phyloP scores from a whole-genome alignment of 768 basidiomycete genomes.

The Chalciporus chontae region DNA sequence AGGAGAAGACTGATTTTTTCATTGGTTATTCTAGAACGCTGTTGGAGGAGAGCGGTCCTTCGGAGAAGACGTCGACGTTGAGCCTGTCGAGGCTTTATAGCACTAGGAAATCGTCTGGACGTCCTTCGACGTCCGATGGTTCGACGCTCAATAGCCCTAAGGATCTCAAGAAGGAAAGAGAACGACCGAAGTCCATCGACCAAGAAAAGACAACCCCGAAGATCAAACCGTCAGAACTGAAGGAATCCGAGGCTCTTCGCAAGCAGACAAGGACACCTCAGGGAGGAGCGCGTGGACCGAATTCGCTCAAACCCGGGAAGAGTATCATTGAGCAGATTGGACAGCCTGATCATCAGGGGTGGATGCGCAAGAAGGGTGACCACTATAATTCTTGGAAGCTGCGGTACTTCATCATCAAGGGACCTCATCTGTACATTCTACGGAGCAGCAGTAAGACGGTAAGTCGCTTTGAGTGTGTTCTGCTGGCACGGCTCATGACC shows the following conservation, averaged over 20 bases:
- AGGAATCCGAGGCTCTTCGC: conserved; percentile 43
- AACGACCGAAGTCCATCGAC: conserved; percentile 25
- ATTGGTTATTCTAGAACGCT: conserved; percentile 22
- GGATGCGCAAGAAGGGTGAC: conserved; percentile 96
- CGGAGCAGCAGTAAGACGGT: conserved; percentile 61
- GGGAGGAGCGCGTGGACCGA: conserved; percentile 26
- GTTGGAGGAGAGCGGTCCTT: conserved; percentile 32
- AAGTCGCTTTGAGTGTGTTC: not conserved
- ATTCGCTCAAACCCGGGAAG: conserved; percentile 52
- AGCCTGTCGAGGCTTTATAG: conserved; percentile 47
- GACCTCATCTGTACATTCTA: conserved; percentile 85
- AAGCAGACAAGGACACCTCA: conserved; percentile 48
- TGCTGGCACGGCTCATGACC: not conserved
- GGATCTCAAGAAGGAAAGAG: conserved; percentile 17
- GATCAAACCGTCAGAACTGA: conserved; percentile 21
- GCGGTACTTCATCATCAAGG: conserved; percentile 91
- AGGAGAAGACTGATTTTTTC: not conserved
- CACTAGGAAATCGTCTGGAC: conserved; percentile 41
- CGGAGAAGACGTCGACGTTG: conserved; percentile 46
- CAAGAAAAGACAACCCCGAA: conserved; percentile 19
- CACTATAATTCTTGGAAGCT: conserved; percentile 90
- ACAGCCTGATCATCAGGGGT: conserved; percentile 82
- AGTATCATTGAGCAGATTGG: conserved; percentile 91
- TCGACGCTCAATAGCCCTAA: conserved; percentile 22
- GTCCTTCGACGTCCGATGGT: conserved; percentile 42